These are phyloP conservation scores for Phytopythium montanum DNA, from an alignment of 352 stramenopile species.

Conservation along the genomic window DNA sequence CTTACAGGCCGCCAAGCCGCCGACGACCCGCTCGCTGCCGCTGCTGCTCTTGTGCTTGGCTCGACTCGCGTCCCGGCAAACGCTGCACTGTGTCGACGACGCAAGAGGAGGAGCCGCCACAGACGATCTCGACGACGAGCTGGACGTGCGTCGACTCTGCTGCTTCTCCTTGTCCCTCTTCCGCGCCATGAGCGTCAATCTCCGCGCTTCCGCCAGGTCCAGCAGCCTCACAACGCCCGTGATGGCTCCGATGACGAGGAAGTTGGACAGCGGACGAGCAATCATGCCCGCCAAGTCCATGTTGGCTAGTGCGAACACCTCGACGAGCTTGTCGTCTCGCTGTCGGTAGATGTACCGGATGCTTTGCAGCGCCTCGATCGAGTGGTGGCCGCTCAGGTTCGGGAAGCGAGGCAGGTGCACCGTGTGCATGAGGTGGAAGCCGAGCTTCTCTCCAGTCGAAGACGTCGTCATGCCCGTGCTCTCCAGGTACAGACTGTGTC, in stretches of 20 bases:
- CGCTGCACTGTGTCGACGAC: constrained; percentile 10
- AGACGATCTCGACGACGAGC: constrained; percentile 11
- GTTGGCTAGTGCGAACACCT: constrained; percentile 41
- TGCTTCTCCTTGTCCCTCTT: constrained; percentile 5
- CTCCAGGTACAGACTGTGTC: constrained; percentile 34
- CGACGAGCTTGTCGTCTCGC: constrained; percentile 39
- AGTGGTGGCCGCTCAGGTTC: constrained; percentile 35
- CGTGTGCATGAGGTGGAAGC: constrained; percentile 44
- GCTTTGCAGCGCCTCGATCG: constrained; percentile 34
- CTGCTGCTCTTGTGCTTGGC: background rate
- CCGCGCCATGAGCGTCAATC: constrained; percentile 35
- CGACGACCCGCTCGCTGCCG: background rate
- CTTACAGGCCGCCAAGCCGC: constrained; percentile 9
- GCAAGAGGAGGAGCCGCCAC: constrained; percentile 4
- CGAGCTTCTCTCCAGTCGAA: constrained; percentile 25
- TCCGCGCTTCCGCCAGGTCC: constrained; percentile 41
- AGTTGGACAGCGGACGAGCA: constrained; percentile 26
- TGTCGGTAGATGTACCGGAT: constrained; percentile 51
- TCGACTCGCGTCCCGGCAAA: constrained; percentile 16
- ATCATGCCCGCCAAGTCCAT: constrained; percentile 34
- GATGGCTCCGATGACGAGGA: constrained; percentile 35
- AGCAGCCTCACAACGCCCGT: constrained; percentile 39
- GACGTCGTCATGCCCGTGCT: constrained; percentile 33
- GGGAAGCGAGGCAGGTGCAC: constrained; percentile 37
- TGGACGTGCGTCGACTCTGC: constrained; percentile 10